These are phyloP conservation scores for Plasmopara muralis DNA, from an alignment of 352 stramenopile genomes.

Conservation along the genomic window DNA sequence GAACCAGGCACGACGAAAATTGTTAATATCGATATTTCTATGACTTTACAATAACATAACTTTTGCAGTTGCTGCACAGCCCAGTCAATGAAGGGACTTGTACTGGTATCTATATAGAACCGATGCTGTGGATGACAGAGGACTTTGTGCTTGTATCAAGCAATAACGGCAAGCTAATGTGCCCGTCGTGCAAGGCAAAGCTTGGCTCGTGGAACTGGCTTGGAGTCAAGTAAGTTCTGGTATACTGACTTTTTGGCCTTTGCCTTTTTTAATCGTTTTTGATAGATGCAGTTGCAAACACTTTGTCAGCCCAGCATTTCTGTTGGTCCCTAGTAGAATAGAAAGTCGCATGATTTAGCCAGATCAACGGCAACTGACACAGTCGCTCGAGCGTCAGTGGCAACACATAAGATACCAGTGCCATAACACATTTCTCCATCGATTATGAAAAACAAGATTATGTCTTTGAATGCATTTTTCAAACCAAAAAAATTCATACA, in stretches of 20 bases:
- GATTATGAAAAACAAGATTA: neutral
- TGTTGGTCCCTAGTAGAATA: conserved; percentile 47
- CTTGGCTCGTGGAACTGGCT: conserved; percentile 76
- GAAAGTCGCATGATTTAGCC: conserved; percentile 26
- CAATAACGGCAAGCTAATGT: conserved; percentile 57
- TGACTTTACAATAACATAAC: neutral
- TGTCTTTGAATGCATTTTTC: neutral
- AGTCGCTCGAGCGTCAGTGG: too few species aligned
- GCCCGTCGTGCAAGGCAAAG: conserved; percentile 61
- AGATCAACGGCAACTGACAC: neutral
- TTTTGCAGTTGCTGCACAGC: conserved; percentile 18
- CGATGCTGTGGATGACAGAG: conserved; percentile 60
- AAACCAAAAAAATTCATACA: too few species aligned
- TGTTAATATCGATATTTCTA: neutral
- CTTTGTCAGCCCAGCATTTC: conserved; percentile 53
- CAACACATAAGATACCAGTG: too few species aligned
- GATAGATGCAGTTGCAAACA: conserved; percentile 51
- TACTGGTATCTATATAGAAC: conserved; percentile 46
- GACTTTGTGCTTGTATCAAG: conserved; percentile 18
- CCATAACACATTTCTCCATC: neutral
- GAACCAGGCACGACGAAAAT: conserved; percentile 34
- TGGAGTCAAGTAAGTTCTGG: conserved; percentile 53
- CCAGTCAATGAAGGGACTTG: conserved; percentile 9
- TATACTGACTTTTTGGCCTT: neutral
- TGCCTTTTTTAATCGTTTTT: neutral